Conservation (phyloP, 352 stramenopile genomes). For the Globisporangium nodosum region DNA sequence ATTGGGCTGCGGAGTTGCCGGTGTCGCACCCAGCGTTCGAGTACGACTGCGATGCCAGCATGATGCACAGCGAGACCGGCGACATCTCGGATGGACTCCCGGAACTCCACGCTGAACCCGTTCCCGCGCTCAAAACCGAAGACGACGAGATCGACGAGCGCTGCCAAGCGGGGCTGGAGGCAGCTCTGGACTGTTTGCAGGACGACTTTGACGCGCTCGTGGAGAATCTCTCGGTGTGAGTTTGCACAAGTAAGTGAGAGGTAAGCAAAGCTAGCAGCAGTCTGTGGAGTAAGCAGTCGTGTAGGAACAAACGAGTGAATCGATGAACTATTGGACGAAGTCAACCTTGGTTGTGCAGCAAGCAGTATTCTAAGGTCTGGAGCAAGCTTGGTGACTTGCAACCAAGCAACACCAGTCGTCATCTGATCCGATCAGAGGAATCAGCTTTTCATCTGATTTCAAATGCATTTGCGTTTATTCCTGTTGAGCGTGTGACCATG, state of each 20-base stretch:
- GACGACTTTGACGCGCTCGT: constrained; percentile 10
- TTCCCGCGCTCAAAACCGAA: background rate
- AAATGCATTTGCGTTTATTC: too few relatives aligned
- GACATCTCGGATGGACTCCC: background rate
- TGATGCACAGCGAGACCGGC: background rate
- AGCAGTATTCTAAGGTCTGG: too few relatives aligned
- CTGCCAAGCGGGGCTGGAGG: background rate
- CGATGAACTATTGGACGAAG: too few relatives aligned
- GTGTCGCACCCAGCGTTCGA: background rate
- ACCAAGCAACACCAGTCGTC: background rate
- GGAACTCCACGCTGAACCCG: constrained; percentile 1
- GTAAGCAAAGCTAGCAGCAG: too few relatives aligned
- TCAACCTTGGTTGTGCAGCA: too few relatives aligned
- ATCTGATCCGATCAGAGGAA: too few relatives aligned
- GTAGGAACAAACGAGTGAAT: background rate
- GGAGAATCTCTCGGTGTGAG: background rate
- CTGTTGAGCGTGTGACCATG: constrained; percentile 24
- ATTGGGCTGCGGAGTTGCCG: constrained; percentile 1
- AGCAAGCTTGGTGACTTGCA: background rate
- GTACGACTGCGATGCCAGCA: background rate
- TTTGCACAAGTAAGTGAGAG: background rate
- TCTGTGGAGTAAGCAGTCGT: background rate
- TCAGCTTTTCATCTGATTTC: too few relatives aligned
- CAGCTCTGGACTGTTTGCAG: background rate
- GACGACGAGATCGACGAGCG: background rate